Base-by-base conservation (phyloP, 257 asterid genomes). In the Capsicum rhomboideum region DNA sequence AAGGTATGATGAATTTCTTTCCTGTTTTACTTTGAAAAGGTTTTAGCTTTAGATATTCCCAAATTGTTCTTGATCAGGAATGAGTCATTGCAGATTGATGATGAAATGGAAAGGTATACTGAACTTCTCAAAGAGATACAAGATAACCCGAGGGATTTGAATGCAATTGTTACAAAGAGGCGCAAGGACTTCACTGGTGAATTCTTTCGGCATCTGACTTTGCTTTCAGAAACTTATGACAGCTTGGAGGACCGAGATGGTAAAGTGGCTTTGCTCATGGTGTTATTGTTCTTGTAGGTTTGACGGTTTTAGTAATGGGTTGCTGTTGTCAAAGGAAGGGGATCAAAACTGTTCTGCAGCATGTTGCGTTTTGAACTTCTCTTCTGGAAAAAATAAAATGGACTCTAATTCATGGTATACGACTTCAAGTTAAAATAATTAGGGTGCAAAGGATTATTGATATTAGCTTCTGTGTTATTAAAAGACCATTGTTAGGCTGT, bases 171-270 rank as follows among this genome's bases (percentile, higher is more conserved):
- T 72, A 86, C 97, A 13, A 96, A 90, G 93, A 84, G 96, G 79
- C 92, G 98, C 20, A 88, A 90, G 85, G 98, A 95, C 78, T 95
- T 95, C 81, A 90, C 96, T 0, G 99, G 90, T 63, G 97, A 92
- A 49, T 95, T 94, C 89, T 95, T 95, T 88, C 92, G 92, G 40
- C 90, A 93, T 87, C 94, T 95, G 82, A 90, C 91, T 81, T 87
- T 95, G 90, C 89, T 95, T 59, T 89, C 95, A 0, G 94, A 93
- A 84, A 91, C 92, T 69, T 88, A 86, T 67, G 94, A 94, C 83
- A 83, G 92, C 90, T 89, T 95, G 93, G 99, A 95, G 89, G 97
- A 95, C 74, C 91, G 91, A 37, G 99, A 95, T 89, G 97, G 99
- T 95, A 94, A 82, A 67, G 63, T 16, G 18, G 8, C 81, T 23